Evolutionary conservation across 164 flowering plant species (phyloP), one percentile per base, ranked within the genome.

Genomic region (Macadamia tetraphylla): DNA sequence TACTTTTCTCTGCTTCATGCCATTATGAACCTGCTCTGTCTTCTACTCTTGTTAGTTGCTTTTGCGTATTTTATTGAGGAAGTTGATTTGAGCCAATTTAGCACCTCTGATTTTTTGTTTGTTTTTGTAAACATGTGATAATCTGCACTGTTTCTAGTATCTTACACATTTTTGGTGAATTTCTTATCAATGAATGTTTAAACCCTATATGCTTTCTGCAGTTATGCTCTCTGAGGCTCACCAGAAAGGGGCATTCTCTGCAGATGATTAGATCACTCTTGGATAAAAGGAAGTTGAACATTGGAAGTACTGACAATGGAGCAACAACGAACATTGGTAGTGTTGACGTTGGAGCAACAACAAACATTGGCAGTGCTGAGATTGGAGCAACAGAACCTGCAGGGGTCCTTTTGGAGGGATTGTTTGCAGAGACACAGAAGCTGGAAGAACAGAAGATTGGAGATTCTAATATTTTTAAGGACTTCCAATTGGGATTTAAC

Each of bases 391-490:
- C 86, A 64, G 87, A 87, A 64, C 88, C 94, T 42, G 81, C 94
- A 6, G 79, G 85, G 74, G 58, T 81, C 83, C 87, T 88, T 68
- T 83, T 94, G 63, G 96, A 94, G 84, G 85, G 85, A 67, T 74
- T 88, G 79, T 91, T 88, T 82, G 84, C 81, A 15, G 89, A 88
- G 72, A 83, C 96, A 8, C 96, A 87, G 82, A 87, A 84, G 70
- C 83, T 94, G 72, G 97, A 91, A 77, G 83, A 86, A 66, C 84
- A 80, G 65, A 84, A 84, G 68, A 81, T 67, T 52, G 66, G 75
- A 69, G 83, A 80, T 71, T 76, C 83, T 32, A 64, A 13, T 15
- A 42, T 76, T 31, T 48, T 87, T 42, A 65, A 65, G 52, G 88
- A 76, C 70, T 69, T 53, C 62, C 74, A 74, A 49, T 42, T 72